These are phyloP conservation scores for Chiua virens DNA, from an alignment of 768 basidiomycete species.

Conservation along the genomic window DNA sequence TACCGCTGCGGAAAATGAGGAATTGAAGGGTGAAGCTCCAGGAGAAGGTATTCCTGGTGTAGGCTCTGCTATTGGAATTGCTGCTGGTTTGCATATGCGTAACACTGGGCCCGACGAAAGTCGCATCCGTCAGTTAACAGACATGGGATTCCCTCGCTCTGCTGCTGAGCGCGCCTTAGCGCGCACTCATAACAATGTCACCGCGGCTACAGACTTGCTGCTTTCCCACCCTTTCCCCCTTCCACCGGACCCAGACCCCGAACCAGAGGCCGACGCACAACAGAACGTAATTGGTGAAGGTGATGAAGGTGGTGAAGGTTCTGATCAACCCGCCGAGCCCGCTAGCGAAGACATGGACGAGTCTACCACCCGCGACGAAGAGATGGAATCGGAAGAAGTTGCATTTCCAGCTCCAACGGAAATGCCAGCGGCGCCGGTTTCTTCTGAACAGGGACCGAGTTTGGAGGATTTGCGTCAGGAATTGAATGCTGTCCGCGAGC, in stretches of 20 bases:
- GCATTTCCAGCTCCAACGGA: slow-evolving; percentile 17
- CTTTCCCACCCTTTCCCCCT: slow-evolving; percentile 80
- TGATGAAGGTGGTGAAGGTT: slow-evolving; percentile 9
- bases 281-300: slow-evolving; percentile 13
- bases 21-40: slow-evolving; percentile 48
- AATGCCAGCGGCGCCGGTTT: slow-evolving; percentile 3
- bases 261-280: slow-evolving; percentile 26
- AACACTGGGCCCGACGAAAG: slow-evolving; percentile 66
- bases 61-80: slow-evolving; percentile 30
- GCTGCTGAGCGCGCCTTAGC: slow-evolving; percentile 82
- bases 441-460: slow-evolving; percentile 38
- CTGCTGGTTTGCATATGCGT: slow-evolving; percentile 34
- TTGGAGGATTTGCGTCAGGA: slow-evolving; percentile 65
- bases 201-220: slow-evolving; percentile 83
- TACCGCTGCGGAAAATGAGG: slow-evolving; percentile 79
- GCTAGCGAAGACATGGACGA: slow-evolving; percentile 27
- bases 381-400: slow-evolving; percentile 26
- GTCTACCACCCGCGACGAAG: slow-evolving; percentile 25
- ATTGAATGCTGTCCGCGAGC: slow-evolving; percentile 64
- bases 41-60: slow-evolving; percentile 35
- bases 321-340: slow-evolving; percentile 31
- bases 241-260: slow-evolving; percentile 70
- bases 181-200: slow-evolving; percentile 86
- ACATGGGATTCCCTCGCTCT: slow-evolving; percentile 96
- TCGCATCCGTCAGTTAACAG: slow-evolving; percentile 78